Conservation (phyloP, 495 filamentous ascomycete genomes). For the Aspergillus funiculosus region DNA sequence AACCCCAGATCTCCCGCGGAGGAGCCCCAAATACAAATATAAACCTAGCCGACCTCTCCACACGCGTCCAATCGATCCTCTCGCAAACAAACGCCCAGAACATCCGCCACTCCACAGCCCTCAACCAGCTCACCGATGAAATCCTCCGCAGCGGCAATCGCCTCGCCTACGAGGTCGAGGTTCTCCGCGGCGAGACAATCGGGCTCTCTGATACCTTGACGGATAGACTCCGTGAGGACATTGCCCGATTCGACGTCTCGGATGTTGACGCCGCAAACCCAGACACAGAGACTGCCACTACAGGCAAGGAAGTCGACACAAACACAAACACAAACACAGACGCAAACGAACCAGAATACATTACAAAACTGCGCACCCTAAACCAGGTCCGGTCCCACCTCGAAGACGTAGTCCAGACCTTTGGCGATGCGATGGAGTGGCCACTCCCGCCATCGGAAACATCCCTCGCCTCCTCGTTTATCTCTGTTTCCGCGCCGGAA, state of each 20-base stretch:
- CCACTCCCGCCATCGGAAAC: constrained; percentile 75
- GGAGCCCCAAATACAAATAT: too few species aligned
- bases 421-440: constrained; percentile 92
- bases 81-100: constrained; percentile 86
- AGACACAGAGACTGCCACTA: constrained; percentile 6
- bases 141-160: constrained; percentile 81
- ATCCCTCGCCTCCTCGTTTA: constrained; percentile 65
- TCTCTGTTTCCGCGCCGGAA: constrained; percentile 75
- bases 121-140: constrained; percentile 89
- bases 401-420: constrained; percentile 79
- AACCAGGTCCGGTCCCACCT: constrained; percentile 74
- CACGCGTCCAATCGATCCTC: constrained; percentile 76
- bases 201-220: constrained; percentile 69
- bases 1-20: constrained; percentile 31
- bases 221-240: constrained; percentile 62
- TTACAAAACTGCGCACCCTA: constrained; percentile 74
- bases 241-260: constrained; percentile 60
- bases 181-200: constrained; percentile 79
- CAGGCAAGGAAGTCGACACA: constrained; percentile 6
- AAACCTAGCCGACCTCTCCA: constrained; percentile 67
- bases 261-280: constrained; percentile 25
- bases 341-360: constrained; percentile 56
- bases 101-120: constrained; percentile 68
- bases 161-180: constrained; percentile 90
- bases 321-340: constrained; percentile 1